Base-by-base conservation (phyloP, 495 filamentous ascomycete genomes). In the Oidiodendron maius region DNA sequence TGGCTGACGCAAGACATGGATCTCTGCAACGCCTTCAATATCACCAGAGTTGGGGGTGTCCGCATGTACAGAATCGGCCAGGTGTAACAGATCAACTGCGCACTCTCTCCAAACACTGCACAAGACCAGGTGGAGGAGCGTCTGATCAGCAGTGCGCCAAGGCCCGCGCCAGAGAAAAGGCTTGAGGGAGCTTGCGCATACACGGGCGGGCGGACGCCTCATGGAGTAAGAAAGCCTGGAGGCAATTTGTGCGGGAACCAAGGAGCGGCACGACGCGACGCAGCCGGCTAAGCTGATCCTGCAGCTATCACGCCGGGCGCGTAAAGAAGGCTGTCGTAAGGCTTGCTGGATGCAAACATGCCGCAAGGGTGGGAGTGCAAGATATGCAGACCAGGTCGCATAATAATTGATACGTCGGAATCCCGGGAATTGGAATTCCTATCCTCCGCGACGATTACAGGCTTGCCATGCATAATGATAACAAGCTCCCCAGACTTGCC, bases 241-340 rank as follows among this genome's bases (percentile, higher is more conserved):
- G n/a, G n/a, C 21, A 24, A 12, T 24, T 46, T 13, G 21, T 36
- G 47, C 44, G 49, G 57, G 57, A 44, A 59, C 52, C 48, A 52
- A 59, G 56, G 50, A 40, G 58, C 51, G 53, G 50, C 43, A 52
- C 58, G 53, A 57, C 35, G 53, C 58, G 53, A 57, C 44, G 48
- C 40, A 51, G 40, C 50, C 53, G 48, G 53, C 41, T 46, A 51
- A 46, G 47, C 23, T 13, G 44, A 13, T 38, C 43, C 15, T 47
- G 47, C 23, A 39, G 35, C 36, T 48, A 51, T 50, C 48, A 52
- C 50, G 53, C 53, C 53, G 53, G 54, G 54, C 53, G 58, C 58
- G 53, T 57, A 57, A 57, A 57, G 48, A 52, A 51, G 47, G 47
- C 50, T 55, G 44, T 44, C 50, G 51, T 57, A 57, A 52, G 58